Base-by-base conservation (phyloP, 768 basidiomycete genomes). In the Suillus luteus region DNA sequence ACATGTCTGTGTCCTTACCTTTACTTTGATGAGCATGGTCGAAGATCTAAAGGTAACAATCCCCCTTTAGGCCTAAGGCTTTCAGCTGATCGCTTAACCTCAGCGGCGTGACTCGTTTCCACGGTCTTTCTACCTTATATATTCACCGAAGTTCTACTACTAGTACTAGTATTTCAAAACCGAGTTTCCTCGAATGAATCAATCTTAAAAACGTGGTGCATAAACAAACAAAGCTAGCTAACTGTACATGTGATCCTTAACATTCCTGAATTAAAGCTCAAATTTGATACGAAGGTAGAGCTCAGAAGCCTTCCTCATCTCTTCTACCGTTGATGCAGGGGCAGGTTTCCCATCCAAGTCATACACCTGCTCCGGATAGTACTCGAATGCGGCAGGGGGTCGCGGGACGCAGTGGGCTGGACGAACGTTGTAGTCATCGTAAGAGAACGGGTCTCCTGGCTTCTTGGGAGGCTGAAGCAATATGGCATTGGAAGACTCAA, bases 11-110 rank as follows among this genome's bases (percentile, higher is more conserved):
- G 43, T 24, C 44, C 81, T 57, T 67, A 89, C 92, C 89, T 93
- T 95, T 72, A 95, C 91, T 85, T 94, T 95, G 80, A 95, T 93
- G 77, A 92, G 75, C 92, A 94, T 94, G 67, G 37, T 71, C 31
- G 31, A 35, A 33, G 52, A 35, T 54, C 52, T 54, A 33, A 54
- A 33, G 11, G 11, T 54, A 54, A 54, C 11, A 54, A 54, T 11
- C 19, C 52, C 24, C 51, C 51, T 19, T 49, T 49, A 49, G 24
- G n/a, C n/a, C n/a, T n/a, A n/a, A n/a, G n/a, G 48, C 27, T 52
- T 54, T 35, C 11, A 54, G n/a, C n/a, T n/a, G 33, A n/a, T 35
- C 33, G 52, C n/a, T 11, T 33, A 52, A 11, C 19, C 33, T 12
- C 31, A n/a, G 33, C n/a, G 19, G 33, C n/a, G 19, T 54, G 52